These are phyloP conservation scores for Lizonia empirigonia DNA, from an alignment of 2,329 filamentous ascomycete genomes.

Conservation along the genomic window DNA sequence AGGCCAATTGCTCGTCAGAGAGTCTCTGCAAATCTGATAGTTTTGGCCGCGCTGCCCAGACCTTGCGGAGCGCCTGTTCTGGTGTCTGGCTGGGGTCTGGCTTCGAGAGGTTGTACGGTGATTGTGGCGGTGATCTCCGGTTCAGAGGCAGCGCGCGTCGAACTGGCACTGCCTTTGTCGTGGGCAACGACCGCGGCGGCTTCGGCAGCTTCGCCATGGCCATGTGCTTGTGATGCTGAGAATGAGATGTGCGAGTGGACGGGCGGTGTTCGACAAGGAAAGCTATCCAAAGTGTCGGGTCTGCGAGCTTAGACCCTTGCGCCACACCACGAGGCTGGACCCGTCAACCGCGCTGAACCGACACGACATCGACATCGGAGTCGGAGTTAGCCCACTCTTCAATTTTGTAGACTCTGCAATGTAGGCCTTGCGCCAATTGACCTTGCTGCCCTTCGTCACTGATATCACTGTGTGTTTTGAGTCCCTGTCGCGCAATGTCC, in stretches of 20 bases:
- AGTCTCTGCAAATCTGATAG: constrained; percentile 32
- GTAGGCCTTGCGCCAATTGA: neutral
- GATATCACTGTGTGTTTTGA: constrained; percentile 4
- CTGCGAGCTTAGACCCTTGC: constrained; percentile 6
- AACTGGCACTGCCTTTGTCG: constrained; percentile 28
- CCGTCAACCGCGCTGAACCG: constrained; percentile 33
- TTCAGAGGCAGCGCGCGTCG: constrained; percentile 24
- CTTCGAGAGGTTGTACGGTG: constrained; percentile 18
- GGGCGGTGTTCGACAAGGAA: neutral
- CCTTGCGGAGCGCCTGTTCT: constrained; percentile 24
- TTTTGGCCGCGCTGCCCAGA: constrained; percentile 35
- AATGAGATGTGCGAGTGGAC: neutral
- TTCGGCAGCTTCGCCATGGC: constrained; percentile 45
- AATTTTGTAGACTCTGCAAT: constrained; percentile 14
- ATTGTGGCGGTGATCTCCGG: constrained; percentile 21
- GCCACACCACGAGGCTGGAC: constrained; percentile 17
- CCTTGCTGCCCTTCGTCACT: neutral
- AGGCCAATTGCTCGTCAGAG: constrained; percentile 36
- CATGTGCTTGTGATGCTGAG: constrained; percentile 6
- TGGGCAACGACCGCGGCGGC: constrained; percentile 29
- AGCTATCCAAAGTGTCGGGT: constrained; percentile 13
- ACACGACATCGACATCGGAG: constrained; percentile 43
- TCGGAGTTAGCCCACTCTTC: constrained; percentile 9
- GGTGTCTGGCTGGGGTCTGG: constrained; percentile 23
- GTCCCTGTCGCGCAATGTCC: constrained; percentile 25